Percentiles rank a stretch among this genome's conserved stretches.
These are phyloP conservation scores for Alternaria brassicae DNA, from an alignment of 2,329 filamentous ascomycete genomes.

Conservation along the genomic window DNA sequence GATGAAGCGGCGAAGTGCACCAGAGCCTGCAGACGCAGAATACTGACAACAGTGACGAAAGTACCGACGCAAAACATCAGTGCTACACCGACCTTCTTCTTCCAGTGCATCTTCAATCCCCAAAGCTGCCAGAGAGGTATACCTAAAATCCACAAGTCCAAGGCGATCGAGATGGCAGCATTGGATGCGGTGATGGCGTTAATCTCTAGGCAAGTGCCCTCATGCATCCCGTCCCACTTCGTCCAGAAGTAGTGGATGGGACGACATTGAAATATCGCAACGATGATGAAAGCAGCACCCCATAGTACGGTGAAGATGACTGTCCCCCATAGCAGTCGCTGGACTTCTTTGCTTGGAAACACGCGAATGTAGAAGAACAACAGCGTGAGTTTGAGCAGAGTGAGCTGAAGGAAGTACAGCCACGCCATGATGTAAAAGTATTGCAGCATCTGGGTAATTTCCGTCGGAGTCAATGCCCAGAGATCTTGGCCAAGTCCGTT, in stretches of 20 bases:
- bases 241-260: constrained; percentile 48
- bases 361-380: constrained; percentile 44
- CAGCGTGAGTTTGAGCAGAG: constrained; percentile 39
- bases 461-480: constrained; percentile 55
- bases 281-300: constrained; percentile 31
- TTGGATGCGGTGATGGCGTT: constrained; percentile 44
- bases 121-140: constrained; percentile 48
- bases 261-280: constrained; percentile 45
- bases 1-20: constrained; percentile 53
- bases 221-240: constrained; percentile 40
- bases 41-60: constrained; percentile 54
- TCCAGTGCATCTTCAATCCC: constrained; percentile 43
- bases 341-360: constrained; percentile 34
- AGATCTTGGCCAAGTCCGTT: constrained; percentile 60
- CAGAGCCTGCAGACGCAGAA: constrained; percentile 53
- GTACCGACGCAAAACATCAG: constrained; percentile 52
- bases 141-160: constrained; percentile 46
- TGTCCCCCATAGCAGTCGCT: constrained; percentile 34
- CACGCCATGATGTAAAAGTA: constrained; percentile 47
- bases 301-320: constrained; percentile 37
- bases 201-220: constrained; percentile 46
- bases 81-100: constrained; percentile 50
- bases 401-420: constrained; percentile 45
- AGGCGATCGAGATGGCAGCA: constrained; percentile 45
- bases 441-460: constrained; percentile 55